phyloP scores from a whole-genome alignment of 306 rosid species.

The Cucurbita ficifolia region DNA sequence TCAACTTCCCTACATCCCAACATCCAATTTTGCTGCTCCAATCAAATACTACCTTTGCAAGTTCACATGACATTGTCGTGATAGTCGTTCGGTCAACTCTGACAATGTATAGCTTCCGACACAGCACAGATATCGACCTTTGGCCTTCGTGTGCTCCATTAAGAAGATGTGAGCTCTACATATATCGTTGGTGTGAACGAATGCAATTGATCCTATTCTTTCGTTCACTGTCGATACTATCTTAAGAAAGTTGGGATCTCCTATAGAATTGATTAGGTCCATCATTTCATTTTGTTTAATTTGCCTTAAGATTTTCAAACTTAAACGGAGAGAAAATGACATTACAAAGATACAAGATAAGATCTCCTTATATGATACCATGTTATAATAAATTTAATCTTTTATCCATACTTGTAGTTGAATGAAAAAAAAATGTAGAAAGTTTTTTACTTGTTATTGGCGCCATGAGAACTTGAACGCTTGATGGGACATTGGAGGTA shows the following conservation, averaged over 20 bases:
- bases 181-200: conserved; percentile 65
- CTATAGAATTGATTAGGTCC: conserved; percentile 17
- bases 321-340: too few relatives aligned
- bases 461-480: conserved; percentile 54
- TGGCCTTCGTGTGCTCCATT: conserved; percentile 50
- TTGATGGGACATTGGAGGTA: conserved; percentile 45
- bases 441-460: conserved; percentile 42
- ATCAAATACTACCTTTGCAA: conserved; percentile 13
- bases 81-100: conserved; percentile 25
- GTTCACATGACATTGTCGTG: conserved; percentile 22
- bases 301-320: too few relatives aligned
- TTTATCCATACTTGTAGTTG: not conserved
- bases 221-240: conserved; percentile 59
- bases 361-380: not conserved
- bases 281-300: not conserved
- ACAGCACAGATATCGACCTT: conserved; percentile 53
- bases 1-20: not conserved
- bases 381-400: not conserved
- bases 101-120: conserved; percentile 31
- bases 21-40: not conserved
- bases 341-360: not conserved
- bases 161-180: conserved; percentile 70
- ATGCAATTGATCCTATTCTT: conserved; percentile 61
- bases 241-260: conserved; percentile 26
- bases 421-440: not conserved